These are phyloP conservation scores for Suillus placidus DNA, from an alignment of 768 basidiomycete species.

Conservation along the genomic window DNA sequence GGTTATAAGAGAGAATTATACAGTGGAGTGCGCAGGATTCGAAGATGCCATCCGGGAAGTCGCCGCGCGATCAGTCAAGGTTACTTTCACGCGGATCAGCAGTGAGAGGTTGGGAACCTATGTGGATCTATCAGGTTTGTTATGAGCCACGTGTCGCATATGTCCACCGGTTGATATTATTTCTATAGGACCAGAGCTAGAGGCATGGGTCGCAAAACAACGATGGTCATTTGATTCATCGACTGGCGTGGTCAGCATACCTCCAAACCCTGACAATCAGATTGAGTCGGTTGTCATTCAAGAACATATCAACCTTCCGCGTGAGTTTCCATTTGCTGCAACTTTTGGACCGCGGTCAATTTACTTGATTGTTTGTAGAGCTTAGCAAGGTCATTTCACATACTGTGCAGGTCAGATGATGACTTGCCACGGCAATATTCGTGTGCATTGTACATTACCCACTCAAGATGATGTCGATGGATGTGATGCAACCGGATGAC, in stretches of 20 bases:
- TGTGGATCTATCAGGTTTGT: constrained; percentile 63
- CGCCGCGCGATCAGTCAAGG: constrained; percentile 73
- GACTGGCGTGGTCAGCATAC: constrained; percentile 63
- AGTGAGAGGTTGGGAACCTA: constrained; percentile 70
- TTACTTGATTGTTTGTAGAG: constrained; percentile 45
- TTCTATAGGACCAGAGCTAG: constrained; percentile 54
- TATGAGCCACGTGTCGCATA: constrained; percentile 10
- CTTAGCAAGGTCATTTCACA: constrained; percentile 77
- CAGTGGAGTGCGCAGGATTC: constrained; percentile 80
- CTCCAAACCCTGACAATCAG: constrained; percentile 86
- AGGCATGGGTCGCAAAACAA: constrained; percentile 60
- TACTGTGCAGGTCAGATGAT: constrained; percentile 56
- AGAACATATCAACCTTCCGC: constrained; percentile 79
- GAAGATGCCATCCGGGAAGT: constrained; percentile 83
- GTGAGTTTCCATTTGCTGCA: constrained; percentile 47
- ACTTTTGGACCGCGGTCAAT: not conserved
- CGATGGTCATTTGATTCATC: constrained; percentile 66
- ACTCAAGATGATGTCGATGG: not conserved
- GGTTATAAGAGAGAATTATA: constrained; percentile 81
- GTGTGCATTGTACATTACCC: not conserved
- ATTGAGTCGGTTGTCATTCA: constrained; percentile 85
- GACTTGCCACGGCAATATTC: constrained; percentile 11
- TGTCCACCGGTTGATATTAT: not conserved
- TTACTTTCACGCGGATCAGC: constrained; percentile 76
- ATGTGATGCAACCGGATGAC: not conserved